phyloP scores from a whole-genome alignment of 164 flowering plant genomes.

The Umbilicus rupestris region DNA sequence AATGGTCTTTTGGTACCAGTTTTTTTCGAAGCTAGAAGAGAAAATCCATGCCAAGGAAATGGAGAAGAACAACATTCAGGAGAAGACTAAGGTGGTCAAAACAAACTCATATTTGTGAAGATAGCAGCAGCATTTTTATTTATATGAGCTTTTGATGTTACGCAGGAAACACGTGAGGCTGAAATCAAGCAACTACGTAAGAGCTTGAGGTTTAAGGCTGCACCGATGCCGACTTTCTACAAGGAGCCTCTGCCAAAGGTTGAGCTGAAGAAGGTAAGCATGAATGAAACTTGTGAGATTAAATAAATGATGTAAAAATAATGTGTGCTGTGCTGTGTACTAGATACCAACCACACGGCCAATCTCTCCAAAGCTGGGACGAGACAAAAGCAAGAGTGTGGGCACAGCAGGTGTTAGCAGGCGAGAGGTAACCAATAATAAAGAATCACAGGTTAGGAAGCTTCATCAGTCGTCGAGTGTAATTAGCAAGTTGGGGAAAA shows the following conservation, averaged over 20 bases:
- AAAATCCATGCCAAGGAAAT: constrained; percentile 67
- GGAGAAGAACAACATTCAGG: constrained; percentile 60
- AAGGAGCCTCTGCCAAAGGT: constrained; percentile 77
- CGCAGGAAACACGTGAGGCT: constrained; percentile 67
- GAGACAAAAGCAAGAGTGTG: constrained; percentile 47
- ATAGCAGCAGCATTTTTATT: constrained; percentile 1
- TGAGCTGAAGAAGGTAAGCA: constrained; percentile 69
- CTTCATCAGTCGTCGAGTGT: no score
- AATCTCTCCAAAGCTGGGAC: constrained; percentile 79
- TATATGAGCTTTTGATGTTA: not conserved
- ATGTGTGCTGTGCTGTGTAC: no score
- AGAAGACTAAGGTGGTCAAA: constrained; percentile 57
- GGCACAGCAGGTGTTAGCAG: constrained; percentile 23
- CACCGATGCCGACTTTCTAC: constrained; percentile 85
- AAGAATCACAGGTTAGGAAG: constrained; percentile 15
- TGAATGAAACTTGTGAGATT: not conserved
- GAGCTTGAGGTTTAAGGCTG: constrained; percentile 77
- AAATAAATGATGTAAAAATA: no score
- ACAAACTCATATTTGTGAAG: not conserved
- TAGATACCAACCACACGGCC: constrained; percentile 88
- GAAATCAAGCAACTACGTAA: constrained; percentile 71
- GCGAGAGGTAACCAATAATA: constrained; percentile 20
- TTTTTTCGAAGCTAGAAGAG: constrained; percentile 72
- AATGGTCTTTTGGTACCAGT: constrained; percentile 26
- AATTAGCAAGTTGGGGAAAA: no score